These are phyloP conservation scores for Drechslerella stenobrocha DNA, from an alignment of 2,329 filamentous ascomycete species.

Conservation along the genomic window DNA sequence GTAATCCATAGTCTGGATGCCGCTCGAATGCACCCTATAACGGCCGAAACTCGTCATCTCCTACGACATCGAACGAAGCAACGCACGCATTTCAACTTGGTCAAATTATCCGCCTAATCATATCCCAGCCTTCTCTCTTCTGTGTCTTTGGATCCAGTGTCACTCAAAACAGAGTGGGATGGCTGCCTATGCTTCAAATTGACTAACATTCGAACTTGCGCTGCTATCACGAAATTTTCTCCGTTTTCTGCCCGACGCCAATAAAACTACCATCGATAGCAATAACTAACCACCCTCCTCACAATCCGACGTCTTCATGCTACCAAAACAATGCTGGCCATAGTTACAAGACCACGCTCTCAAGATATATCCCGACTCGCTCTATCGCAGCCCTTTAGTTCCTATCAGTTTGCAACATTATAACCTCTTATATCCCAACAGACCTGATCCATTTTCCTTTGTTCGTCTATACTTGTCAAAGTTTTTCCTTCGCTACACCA, in stretches of 20 bases:
- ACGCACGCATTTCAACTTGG: neutral
- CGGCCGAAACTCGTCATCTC: slow-evolving; percentile 16
- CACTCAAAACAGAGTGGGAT: too few species aligned
- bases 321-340: slow-evolving; percentile 35
- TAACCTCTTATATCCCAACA: slow-evolving; percentile 7
- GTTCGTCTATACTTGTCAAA: slow-evolving; percentile 7
- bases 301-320: neutral
- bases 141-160: too few species aligned
- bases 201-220: too few species aligned
- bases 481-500: slow-evolving; percentile 5
- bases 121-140: neutral
- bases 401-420: neutral
- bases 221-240: too few species aligned
- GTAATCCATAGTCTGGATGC: slow-evolving; percentile 17
- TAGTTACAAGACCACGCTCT: slow-evolving; percentile 11
- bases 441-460: slow-evolving; percentile 28
- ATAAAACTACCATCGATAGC: neutral
- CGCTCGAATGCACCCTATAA: neutral
- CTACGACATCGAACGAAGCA: slow-evolving; percentile 23
- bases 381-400: neutral
- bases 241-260: too few species aligned
- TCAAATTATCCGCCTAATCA: neutral
- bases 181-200: too few species aligned
- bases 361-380: neutral
- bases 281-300: neutral